These are phyloP conservation scores for Tetramitus jugosus DNA, from an alignment of 208 protist genomes.

Conservation along the genomic window DNA sequence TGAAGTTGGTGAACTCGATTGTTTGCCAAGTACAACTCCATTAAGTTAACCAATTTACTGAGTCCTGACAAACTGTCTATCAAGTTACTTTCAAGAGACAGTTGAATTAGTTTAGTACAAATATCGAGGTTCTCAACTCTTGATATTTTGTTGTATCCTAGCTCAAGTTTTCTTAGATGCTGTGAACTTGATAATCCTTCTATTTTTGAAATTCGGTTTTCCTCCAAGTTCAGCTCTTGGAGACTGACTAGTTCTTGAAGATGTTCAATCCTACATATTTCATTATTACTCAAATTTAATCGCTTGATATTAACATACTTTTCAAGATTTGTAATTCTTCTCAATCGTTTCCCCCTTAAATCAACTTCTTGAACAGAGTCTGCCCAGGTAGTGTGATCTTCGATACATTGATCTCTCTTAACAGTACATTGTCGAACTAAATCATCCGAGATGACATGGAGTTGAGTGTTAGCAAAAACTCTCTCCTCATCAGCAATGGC, in stretches of 20 bases:
- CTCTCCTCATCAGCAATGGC: background rate
- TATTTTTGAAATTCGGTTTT: conserved; percentile 44
- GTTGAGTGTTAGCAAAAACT: background rate
- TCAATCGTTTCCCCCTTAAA: conserved; percentile 22
- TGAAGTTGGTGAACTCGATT: conserved; percentile 61
- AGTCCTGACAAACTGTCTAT: conserved; percentile 52
- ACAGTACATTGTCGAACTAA: background rate
- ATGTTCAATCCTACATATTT: conserved; percentile 32
- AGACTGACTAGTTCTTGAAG: conserved; percentile 20
- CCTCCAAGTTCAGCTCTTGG: conserved; percentile 46
- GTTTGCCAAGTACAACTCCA: conserved; percentile 69
- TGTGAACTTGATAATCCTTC: conserved; percentile 29
- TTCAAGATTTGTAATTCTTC: conserved; percentile 27
- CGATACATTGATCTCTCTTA: background rate
- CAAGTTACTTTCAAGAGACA: conserved; percentile 72
- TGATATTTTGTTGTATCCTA: conserved; percentile 40
- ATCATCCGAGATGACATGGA: background rate
- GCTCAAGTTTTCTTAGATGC: conserved; percentile 31
- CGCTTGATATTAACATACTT: conserved; percentile 26
- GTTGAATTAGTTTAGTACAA: conserved; percentile 43
- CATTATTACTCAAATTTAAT: conserved; percentile 37
- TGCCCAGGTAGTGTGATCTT: background rate
- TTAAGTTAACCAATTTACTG: conserved; percentile 39
- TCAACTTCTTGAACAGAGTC: conserved; percentile 27
- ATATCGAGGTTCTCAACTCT: conserved; percentile 37